Evolutionary conservation across 164 flowering plant species (phyloP), one percentile per base, ranked within the genome.

Genomic region (Aristolochia contorta): DNA sequence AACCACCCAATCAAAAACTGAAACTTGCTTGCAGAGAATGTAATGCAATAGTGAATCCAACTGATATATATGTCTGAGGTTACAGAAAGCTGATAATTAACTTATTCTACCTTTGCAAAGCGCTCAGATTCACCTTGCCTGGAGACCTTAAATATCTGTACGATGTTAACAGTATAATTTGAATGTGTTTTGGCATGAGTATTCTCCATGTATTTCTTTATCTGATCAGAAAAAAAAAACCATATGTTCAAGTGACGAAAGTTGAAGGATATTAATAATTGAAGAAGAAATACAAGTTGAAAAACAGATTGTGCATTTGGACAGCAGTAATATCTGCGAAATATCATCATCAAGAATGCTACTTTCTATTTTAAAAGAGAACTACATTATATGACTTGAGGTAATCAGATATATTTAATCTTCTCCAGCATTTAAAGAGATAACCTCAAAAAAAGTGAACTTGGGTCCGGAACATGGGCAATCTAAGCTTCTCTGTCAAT

Each of bases 161-260:
- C 75, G 56, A 89, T 92, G 58, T 87, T 85, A 59, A 86, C 90
- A 12, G 72, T 67, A 66, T 89, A 92, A 61, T 63, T 57, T 51
- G 86, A 75, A 79, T 92, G 98, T 57, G 96, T 89, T 74, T 83
- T 81, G 41, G 91, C 98, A 75, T 89, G 96, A 62, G 98, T 89
- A 65, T 92, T 89, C 74, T 77, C 65, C 80, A 74, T 79, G 68
- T 92, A 92, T 60, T 64, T 83, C 48, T 67, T 75, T 64, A 92
- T 78, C 98, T 92, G 80, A 50, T 55, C 57, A 20, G 43, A 45
- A 16, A 32, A 61, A 21, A 57, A 37, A 41, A 27, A n/a, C 2
- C 51, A 14, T 33, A 61, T 2, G 50, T 21, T 52, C 24, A 21
- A 21, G 54, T 63, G 58, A 4, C 46, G 32, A 33, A 30, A 56